Conservation (phyloP, 2,329 filamentous ascomycete genomes). For the Aspergillus quadricinctus region DNA sequence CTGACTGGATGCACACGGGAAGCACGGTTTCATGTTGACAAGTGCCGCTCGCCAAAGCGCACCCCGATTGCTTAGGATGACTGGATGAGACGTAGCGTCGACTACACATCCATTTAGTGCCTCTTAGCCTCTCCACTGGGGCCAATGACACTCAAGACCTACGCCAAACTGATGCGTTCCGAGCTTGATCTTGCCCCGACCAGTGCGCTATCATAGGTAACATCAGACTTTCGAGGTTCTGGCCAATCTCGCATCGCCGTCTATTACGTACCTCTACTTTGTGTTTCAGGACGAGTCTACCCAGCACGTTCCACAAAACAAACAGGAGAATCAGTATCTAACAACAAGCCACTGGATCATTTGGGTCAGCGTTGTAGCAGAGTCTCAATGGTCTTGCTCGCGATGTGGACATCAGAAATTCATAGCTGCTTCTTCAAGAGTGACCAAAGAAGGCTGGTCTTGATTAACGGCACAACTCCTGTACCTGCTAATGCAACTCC, state of each 20-base stretch:
- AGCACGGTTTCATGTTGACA: constrained; percentile 19
- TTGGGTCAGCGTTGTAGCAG: background rate
- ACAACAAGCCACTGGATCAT: background rate
- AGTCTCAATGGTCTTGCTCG: background rate
- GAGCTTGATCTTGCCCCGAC: background rate
- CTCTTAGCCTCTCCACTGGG: constrained; percentile 5
- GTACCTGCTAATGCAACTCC: background rate
- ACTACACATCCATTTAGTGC: constrained; percentile 8
- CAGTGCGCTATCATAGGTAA: no score
- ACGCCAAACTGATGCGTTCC: background rate
- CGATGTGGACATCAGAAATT: background rate
- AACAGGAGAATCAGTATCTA: background rate
- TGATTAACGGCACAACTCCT: background rate
- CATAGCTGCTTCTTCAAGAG: background rate
- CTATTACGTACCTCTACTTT: background rate
- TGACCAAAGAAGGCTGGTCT: background rate
- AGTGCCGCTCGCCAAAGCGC: constrained; percentile 4
- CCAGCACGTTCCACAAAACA: background rate
- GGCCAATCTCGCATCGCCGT: background rate
- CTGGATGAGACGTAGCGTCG: constrained; percentile 20
- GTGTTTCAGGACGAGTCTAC: background rate
- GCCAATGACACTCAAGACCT: constrained; percentile 8
- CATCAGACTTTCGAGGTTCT: background rate
- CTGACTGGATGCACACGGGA: constrained; percentile 5
- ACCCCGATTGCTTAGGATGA: constrained; percentile 16